These are phyloP conservation scores for Allium sativum DNA, from an alignment of 106 monocot species.

Conservation along the genomic window DNA sequence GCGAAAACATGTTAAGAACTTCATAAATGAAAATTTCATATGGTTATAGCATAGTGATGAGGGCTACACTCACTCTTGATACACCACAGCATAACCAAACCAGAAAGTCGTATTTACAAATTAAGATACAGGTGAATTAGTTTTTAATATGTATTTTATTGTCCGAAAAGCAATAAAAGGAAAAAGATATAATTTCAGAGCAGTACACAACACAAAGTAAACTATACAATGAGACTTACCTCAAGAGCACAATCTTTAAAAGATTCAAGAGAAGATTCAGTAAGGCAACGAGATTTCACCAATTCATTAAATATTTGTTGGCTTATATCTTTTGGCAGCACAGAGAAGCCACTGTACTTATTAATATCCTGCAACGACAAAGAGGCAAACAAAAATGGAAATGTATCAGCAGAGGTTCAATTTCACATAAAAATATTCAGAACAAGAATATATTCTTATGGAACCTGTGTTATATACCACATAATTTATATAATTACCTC, in stretches of 20 bases:
- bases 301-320: slow-evolving; percentile 93
- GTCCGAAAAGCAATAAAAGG: no score
- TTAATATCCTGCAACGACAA: slow-evolving; percentile 57
- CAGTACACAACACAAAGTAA: neutral
- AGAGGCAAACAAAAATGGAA: neutral
- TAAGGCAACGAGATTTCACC: slow-evolving; percentile 53
- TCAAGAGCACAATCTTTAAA: slow-evolving; percentile 91
- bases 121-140: no score
- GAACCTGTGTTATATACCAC: no score
- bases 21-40: no score
- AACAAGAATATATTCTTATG: no score
- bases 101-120: no score
- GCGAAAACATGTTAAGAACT: no score
- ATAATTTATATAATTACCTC: no score
- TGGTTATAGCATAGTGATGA: no score
- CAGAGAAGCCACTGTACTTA: slow-evolving; percentile 59
- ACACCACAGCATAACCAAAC: no score
- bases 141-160: no score
- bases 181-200: neutral
- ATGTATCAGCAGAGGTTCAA: neutral
- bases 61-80: no score
- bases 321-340: slow-evolving; percentile 95
- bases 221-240: slow-evolving; percentile 23
- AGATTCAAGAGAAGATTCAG: slow-evolving; percentile 53
- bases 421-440: neutral